Evolutionary conservation across 202 grass and related monocot species (phyloP).

Genomic region (Bolboschoenoplectus hybrid): DNA sequence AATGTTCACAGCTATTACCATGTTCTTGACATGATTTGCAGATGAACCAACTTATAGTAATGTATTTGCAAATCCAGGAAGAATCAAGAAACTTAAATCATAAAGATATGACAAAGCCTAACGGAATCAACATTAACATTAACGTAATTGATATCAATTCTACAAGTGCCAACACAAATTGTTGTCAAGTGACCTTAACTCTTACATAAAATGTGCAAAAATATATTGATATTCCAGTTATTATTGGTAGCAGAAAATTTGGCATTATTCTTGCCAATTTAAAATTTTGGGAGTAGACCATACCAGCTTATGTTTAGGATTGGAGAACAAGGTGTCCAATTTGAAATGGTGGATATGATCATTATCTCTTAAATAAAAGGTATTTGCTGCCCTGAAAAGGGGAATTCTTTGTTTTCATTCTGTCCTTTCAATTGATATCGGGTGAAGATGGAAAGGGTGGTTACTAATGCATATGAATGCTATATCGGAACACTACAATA

Average conservation of each 20-base stretch:
- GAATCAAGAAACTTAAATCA: slow-evolving; percentile 13
- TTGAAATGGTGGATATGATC: neutral
- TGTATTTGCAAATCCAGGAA: slow-evolving; percentile 11
- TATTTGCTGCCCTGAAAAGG: neutral
- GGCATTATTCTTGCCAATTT: neutral
- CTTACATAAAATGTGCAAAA: neutral
- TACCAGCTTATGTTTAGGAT: neutral
- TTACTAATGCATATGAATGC: neutral
- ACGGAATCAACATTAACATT: neutral
- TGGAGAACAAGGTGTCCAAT: neutral
- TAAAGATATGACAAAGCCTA: neutral
- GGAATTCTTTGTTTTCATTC: neutral
- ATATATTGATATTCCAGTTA: slow-evolving; percentile 11
- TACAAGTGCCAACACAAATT: neutral
- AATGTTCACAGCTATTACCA: neutral
- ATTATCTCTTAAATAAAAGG: neutral
- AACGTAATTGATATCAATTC: neutral
- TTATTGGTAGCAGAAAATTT: neutral
- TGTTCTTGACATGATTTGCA: neutral
- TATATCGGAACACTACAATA: neutral
- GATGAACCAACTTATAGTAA: neutral
- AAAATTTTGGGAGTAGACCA: neutral
- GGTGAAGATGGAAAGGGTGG: neutral
- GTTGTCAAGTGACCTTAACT: neutral
- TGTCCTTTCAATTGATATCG: neutral